Evolutionary conservation across 352 stramenopile genomes (phyloP), one percentile per base, ranked within the genome.

Genomic region (Globisporangium perplexum): DNA sequence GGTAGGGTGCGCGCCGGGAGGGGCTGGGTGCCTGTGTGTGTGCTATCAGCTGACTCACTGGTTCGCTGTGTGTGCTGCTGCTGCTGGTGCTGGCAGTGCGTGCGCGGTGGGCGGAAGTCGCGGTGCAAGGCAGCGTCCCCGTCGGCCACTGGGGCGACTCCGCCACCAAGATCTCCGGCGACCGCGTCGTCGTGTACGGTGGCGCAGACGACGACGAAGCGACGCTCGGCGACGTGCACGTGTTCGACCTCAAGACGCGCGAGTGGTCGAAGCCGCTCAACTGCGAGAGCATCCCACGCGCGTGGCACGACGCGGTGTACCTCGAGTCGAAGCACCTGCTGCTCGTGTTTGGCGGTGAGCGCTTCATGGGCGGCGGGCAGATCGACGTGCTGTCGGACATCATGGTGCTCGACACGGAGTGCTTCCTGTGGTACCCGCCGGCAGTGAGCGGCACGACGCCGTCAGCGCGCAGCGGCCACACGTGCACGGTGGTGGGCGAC

Each of bases 321-420:
- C 57, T 98, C 24, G 74, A 79, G 20, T 69, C 76, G 11, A 91
- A 96, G 57, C 72, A 96, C 57, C 66, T 98, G 33, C 60, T 98
- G 42, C 71, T 98, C 31, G 90, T 93, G 11, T 98, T 98, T 70
- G 93, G 93, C 35, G 93, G 93, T 17, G 93, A 98, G 66, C 79
- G 82, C 69, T 53, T 68, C 59, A 46, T 71, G 62, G 66, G 59
- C 58, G 63, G 84, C 59, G 70, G 80, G 51, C 66, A 88, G 53
- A 59, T 91, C 49, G 75, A 91, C 49, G 65, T 87, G 52, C 68
- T 94, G 41, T 90, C 72, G 42, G 82, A 93, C 50, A 82, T 93
- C 33, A 86, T 95, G 86, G 88, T 97, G 41, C 74, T 98, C 6
- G 93, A 98, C 65, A 96, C 86, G 5, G 88, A 97, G 63, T 97